phyloP scores from a whole-genome alignment of 1,284 basidiomycete genomes.

The Pterula multifida region DNA sequence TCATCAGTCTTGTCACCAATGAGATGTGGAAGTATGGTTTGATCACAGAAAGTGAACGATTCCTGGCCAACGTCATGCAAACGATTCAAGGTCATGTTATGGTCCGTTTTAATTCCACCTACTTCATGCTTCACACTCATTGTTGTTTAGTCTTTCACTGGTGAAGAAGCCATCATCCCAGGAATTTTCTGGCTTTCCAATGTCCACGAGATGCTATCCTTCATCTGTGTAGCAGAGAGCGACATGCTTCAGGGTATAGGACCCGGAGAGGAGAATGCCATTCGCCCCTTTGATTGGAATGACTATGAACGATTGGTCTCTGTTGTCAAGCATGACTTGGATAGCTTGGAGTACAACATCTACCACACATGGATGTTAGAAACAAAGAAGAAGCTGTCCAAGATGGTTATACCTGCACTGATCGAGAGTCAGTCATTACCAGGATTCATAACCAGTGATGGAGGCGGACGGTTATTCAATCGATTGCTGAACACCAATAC shows the following conservation, averaged over 20 bases:
- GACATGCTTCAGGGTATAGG: slow-evolving; percentile 98
- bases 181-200: slow-evolving; percentile 99
- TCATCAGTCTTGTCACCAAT: slow-evolving; percentile 95
- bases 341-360: slow-evolving; percentile 98
- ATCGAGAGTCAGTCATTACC: slow-evolving; percentile 97
- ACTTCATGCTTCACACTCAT: slow-evolving; percentile 7
- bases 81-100: slow-evolving; percentile 96
- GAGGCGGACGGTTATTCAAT: slow-evolving; percentile 87
- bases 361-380: slow-evolving; percentile 99
- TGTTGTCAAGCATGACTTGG: slow-evolving; percentile 97
- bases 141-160: slow-evolving; percentile 61
- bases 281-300: slow-evolving; percentile 92
- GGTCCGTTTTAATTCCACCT: slow-evolving; percentile 38
- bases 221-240: slow-evolving; percentile 96
- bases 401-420: slow-evolving; percentile 98
- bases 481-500: slow-evolving; percentile 79
- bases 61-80: slow-evolving; percentile 99
- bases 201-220: slow-evolving; percentile 99
- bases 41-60: slow-evolving; percentile 93
- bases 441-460: slow-evolving; percentile 94
- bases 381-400: slow-evolving; percentile 91
- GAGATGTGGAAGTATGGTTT: slow-evolving; percentile 99
- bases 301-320: slow-evolving; percentile 95
- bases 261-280: slow-evolving; percentile 86
- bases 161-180: slow-evolving; percentile 92